Percentiles rank a stretch among this genome's conserved stretches.
Conservation (phyloP, 1,139 yeast genomes). For the Meyerozyma sp. region DNA sequence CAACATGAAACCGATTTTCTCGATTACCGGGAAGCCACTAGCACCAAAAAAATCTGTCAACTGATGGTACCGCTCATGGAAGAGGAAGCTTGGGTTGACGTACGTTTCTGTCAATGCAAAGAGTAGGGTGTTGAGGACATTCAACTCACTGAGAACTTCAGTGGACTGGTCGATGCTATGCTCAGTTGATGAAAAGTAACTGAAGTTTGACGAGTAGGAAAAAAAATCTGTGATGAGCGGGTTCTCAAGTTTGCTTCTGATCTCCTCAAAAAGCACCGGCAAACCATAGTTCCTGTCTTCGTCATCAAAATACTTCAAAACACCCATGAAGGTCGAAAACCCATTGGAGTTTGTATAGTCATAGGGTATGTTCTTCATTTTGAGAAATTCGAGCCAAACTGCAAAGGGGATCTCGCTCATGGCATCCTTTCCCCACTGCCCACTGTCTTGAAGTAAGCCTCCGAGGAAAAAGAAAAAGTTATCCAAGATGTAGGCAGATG, state of each 20-base stretch:
- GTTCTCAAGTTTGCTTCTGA: constrained; percentile 7
- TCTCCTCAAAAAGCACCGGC: constrained; percentile 15
- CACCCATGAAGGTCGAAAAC: constrained; percentile 47
- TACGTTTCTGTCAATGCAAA: constrained; percentile 49
- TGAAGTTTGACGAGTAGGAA: constrained; percentile 6
- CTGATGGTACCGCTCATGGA: constrained; percentile 44
- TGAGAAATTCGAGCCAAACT: constrained; percentile 39
- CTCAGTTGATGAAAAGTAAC: constrained; percentile 27
- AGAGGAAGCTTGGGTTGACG: constrained; percentile 45
- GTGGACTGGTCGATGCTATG: constrained; percentile 24
- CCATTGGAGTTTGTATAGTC: constrained; percentile 57
- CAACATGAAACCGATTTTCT: constrained; percentile 37
- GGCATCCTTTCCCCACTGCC: constrained; percentile 44
- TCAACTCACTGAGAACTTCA: constrained; percentile 27
- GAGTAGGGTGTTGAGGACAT: constrained; percentile 33
- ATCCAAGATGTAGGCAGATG: constrained; percentile 41
- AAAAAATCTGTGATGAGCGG: constrained; percentile 11
- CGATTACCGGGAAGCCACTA: constrained; percentile 19
- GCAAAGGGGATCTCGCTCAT: constrained; percentile 36
- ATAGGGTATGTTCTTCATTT: constrained; percentile 50
- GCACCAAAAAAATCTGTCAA: constrained; percentile 39
- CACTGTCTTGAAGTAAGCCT: constrained; percentile 41
- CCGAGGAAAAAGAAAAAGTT: constrained; percentile 43
- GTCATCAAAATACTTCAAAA: constrained; percentile 52
- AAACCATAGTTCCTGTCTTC: constrained; percentile 49